Base-by-base conservation (phyloP, 169 alveolate species). In the Plasmodium gaboni region DNA sequence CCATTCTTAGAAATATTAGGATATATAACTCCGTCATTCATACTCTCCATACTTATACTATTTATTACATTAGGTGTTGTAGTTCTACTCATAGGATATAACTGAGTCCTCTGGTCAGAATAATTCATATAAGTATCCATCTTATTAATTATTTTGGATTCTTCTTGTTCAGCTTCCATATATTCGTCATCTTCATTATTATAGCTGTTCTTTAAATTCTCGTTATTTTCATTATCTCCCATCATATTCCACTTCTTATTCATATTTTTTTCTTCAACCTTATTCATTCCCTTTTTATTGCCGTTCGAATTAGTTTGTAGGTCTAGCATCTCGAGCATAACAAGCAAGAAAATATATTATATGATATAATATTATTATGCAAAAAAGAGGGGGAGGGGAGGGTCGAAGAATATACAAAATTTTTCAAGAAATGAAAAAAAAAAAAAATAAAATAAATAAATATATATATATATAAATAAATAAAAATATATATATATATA, bases 21-120 rank as follows among this genome's bases (percentile, higher is more conserved):
- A 2, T 67, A 42, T 51, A 64, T 50, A 5, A 59, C 6, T 38
- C 89, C 76, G 8, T 42, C 78, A 65, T 78, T 51, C 6, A 78
- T 76, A 48, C 76, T 78, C 19, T 78, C 89, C 76, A 78, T 78
- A 24, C 89, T 78, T 51, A 65, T 76, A 44, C 64, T 65, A 57
- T 78, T 78, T 13, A 78, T 64, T 22, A 64, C 53, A 32, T 64
- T 72, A 1, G 89, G 76, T 10, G 89, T 78, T 68, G 89, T 65
- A 28, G 89, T 78, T 78, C 89, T 78, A 53, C 89, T 65, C 19
- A 78, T 65, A 7, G 89, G 89, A 65, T 78, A 78, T 8, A 15
- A 22, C 10, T 78, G 74, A 13, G 68, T 65, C 42, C 38, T 22
- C 24, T 78, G 89, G 13, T 78, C 70, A 0, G 65, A 68, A 64